Base-by-base conservation (phyloP, 1,284 basidiomycete genomes). In the Kwoniella shivajii region DNA sequence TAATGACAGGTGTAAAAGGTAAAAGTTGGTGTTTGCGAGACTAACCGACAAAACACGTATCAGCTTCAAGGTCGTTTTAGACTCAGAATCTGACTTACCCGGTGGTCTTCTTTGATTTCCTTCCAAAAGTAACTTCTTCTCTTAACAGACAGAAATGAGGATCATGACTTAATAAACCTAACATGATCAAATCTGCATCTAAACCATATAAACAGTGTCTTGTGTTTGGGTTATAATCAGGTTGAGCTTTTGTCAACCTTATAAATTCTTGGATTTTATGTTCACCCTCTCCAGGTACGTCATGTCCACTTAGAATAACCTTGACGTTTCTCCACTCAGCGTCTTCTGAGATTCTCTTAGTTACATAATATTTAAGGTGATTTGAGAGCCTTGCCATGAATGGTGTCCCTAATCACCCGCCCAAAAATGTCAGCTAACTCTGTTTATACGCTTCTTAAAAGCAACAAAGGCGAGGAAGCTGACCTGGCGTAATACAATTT, bases 201-300 rank as follows among this genome's bases (percentile, higher is more conserved):
- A 99, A 86, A 42, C 96, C 96, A 78, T 99, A 99, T 55, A 99
- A 81, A 79, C 96, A 99, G 79, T 99, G 96, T 64, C 96, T 67
- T 13, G 78, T 79, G 66, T 79, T 79, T 33, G 77, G 77, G 65
- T 79, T 78, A 66, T 99, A 96, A 73, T 90, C 89, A 9, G 90
- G 90, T 77, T 99, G 96, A 26, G 96, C 93, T 69, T 95, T 91
- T 56, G 87, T 87, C 60, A 92, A 81, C 49, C 96, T 88, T 72
- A 99, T 98, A 78, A 95, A 99, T 77, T 99, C 96, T 89, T 99
- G 98, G 69, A 99, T 95, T 83, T 99, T 99, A 84, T 99, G 96
- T 76, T 99, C 96, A 62, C 96, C 96, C 77, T 99, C 96, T 63
- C 96, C 96, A 0, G 95, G 95, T 4, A 96, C 92, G 68, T 99